Evolutionary conservation across 352 stramenopile species (phyloP).

Genomic region (Bremia lactucae): DNA sequence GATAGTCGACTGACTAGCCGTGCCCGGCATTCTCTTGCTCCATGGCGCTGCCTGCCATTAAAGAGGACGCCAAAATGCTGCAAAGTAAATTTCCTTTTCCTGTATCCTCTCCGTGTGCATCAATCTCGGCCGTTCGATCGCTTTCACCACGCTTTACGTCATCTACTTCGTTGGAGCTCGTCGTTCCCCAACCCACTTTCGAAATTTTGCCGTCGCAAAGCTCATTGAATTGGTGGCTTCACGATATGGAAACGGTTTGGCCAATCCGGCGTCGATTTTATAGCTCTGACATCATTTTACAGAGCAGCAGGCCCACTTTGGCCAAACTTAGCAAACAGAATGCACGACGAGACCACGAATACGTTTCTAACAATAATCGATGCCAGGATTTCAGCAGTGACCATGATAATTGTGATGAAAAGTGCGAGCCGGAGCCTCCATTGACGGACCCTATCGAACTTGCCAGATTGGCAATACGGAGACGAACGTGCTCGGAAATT

Average conservation of each 20-base stretch:
- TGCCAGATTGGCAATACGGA: conserved; percentile 7
- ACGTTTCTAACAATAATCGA: conserved; percentile 5
- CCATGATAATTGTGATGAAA: conserved; percentile 5
- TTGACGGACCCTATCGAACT: conserved; percentile 12
- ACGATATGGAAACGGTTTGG: conserved; percentile 7
- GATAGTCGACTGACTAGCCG: conserved; percentile 12
- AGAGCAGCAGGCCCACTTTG: conserved; percentile 2
- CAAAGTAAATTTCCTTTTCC: conserved; percentile 1
- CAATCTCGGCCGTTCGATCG: conserved; percentile 7
- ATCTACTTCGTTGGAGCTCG: conserved; percentile 5
- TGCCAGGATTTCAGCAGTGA: conserved; percentile 14
- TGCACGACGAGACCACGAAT: conserved; percentile 6
- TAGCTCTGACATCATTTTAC: conserved; percentile 46
- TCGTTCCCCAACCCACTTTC: conserved; percentile 3
- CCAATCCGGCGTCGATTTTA: conserved; percentile 37
- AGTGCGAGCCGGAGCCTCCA: conserved; percentile 18
- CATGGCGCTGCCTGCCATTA: conserved; percentile 35
- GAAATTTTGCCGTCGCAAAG: conserved; percentile 1
- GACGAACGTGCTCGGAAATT: conserved; percentile 29
- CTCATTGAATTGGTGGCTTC: conserved; percentile 3
- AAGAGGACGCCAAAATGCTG: conserved; percentile 37
- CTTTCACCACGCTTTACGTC: conserved; percentile 17
- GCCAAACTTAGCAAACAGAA: conserved; percentile 9
- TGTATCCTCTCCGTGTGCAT: conserved; percentile 5
- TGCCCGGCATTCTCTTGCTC: background rate